phyloP scores from a whole-genome alignment of 2,329 filamentous ascomycete species.

The Cercospora berteroae region DNA sequence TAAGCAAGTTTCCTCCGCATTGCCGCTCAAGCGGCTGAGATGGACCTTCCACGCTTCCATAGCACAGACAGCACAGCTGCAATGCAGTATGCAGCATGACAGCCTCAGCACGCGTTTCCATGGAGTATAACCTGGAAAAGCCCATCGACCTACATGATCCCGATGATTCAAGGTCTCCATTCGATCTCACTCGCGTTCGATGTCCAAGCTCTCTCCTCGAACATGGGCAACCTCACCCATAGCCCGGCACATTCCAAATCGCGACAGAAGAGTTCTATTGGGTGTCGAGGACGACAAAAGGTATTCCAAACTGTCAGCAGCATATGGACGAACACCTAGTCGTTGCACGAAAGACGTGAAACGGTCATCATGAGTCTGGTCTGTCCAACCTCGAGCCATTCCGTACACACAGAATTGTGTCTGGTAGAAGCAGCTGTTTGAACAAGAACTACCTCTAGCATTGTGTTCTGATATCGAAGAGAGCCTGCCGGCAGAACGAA shows the following conservation, averaged over 20 bases:
- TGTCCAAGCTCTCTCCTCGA: not conserved
- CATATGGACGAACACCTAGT: not conserved
- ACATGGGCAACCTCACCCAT: not conserved
- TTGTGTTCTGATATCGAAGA: not conserved
- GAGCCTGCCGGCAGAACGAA: conserved; percentile 1
- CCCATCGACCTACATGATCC: not conserved
- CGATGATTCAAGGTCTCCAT: not conserved
- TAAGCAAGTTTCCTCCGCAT: not conserved
- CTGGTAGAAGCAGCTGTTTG: not conserved
- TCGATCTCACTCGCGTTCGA: not conserved
- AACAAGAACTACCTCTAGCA: not conserved
- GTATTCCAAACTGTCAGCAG: not conserved
- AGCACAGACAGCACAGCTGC: not conserved
- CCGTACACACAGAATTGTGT: not conserved
- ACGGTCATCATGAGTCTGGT: not conserved
- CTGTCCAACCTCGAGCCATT: not conserved
- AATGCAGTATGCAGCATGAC: not conserved
- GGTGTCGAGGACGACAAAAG: not conserved
- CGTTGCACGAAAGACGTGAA: not conserved
- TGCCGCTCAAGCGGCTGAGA: not conserved
- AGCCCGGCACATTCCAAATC: not conserved
- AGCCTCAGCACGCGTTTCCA: not conserved
- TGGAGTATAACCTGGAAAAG: not conserved
- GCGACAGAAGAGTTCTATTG: not conserved
- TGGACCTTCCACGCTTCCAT: not conserved